These are phyloP conservation scores for Boletus fagicola DNA, from an alignment of 768 basidiomycete genomes.

Conservation along the genomic window DNA sequence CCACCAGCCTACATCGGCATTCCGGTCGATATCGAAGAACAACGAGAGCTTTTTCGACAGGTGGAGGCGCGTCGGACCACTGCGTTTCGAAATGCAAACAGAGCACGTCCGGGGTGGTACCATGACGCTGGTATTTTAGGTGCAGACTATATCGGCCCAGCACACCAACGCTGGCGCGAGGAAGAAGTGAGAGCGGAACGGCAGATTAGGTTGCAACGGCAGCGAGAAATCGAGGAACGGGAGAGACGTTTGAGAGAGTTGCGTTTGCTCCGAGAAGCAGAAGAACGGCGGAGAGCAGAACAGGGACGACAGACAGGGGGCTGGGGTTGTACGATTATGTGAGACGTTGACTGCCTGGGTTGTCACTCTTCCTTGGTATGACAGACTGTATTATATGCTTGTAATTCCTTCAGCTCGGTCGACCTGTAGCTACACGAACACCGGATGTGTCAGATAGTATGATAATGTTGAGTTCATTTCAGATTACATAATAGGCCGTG, in stretches of 20 bases:
- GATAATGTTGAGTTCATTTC: background rate
- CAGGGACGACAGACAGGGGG: slow-evolving; percentile 2
- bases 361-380: background rate
- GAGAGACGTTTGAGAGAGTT: slow-evolving; percentile 6
- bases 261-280: slow-evolving; percentile 2
- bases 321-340: slow-evolving; percentile 31
- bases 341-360: background rate
- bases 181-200: background rate
- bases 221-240: slow-evolving; percentile 3
- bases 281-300: slow-evolving; percentile 8
- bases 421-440: background rate
- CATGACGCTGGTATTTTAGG: background rate
- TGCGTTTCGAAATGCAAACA: background rate
- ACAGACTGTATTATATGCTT: background rate
- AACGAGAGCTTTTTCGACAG: slow-evolving; percentile 18
- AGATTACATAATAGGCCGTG: background rate
- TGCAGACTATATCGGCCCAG: background rate
- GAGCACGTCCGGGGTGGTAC: background rate
- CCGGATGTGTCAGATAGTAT: background rate
- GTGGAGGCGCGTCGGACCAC: slow-evolving; percentile 11
- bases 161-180: background rate
- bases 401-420: background rate
- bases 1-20: slow-evolving; percentile 11
- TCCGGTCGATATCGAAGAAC: slow-evolving; percentile 21
- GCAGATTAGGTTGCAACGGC: background rate